These are phyloP conservation scores for Tylopilus subfusipes DNA, from an alignment of 768 basidiomycete species.

Conservation along the genomic window DNA sequence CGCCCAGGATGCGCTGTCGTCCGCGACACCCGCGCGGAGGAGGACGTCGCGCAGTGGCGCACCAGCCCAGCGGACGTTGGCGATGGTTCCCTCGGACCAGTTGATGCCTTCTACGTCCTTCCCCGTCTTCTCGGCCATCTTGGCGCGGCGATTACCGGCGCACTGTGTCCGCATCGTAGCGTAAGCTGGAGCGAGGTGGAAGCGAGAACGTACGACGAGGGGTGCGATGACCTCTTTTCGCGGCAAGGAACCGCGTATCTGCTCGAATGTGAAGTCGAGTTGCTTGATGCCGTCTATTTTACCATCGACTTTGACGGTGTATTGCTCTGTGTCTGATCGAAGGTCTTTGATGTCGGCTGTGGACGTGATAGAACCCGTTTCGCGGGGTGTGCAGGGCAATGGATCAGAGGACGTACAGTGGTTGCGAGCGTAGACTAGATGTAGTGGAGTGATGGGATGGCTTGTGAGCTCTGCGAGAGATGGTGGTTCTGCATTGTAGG, in stretches of 20 bases:
- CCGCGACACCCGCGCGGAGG: constrained; percentile 38
- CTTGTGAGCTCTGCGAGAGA: constrained; percentile 51
- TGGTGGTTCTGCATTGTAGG: constrained; percentile 70
- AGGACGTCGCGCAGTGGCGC: constrained; percentile 56
- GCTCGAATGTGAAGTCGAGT: constrained; percentile 19
- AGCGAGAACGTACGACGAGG: constrained; percentile 45
- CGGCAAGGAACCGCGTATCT: constrained; percentile 16
- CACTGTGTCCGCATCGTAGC: constrained; percentile 34
- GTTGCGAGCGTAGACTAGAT: constrained; percentile 68
- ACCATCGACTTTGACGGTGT: constrained; percentile 29
- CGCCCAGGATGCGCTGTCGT: constrained; percentile 14
- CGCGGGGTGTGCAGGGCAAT: neutral
- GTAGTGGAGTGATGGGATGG: constrained; percentile 52
- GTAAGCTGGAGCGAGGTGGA: neutral
- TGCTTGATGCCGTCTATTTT: constrained; percentile 13
- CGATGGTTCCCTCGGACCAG: constrained; percentile 68
- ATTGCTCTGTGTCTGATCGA: constrained; percentile 17
- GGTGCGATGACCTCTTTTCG: constrained; percentile 43
- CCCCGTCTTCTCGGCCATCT: constrained; percentile 56
- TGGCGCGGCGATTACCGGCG: constrained; percentile 63
- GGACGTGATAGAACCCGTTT: neutral
- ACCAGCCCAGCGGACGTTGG: constrained; percentile 67
- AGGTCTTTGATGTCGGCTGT: constrained; percentile 28
- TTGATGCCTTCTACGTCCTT: constrained; percentile 50
- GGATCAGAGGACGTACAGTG: constrained; percentile 47